Percentiles rank a stretch among this genome's conserved stretches.
Evolutionary conservation across 1,139 yeast species (phyloP).

Genomic region (Kodamaea fungicola): DNA sequence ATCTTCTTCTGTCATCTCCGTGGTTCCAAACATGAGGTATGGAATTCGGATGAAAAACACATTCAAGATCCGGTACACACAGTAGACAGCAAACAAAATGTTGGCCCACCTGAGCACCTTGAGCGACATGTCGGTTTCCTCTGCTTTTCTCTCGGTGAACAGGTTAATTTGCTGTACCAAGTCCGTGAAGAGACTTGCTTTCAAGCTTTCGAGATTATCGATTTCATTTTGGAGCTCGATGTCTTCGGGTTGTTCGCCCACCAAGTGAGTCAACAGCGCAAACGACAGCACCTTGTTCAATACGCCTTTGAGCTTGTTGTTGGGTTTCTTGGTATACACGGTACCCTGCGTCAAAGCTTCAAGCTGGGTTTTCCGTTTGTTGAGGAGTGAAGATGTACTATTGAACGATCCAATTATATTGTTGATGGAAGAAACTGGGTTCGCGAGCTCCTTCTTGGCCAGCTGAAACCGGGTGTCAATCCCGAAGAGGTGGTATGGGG

Average conservation of each 20-base stretch:
- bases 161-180: conserved; percentile 18
- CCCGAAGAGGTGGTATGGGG: conserved; percentile 37
- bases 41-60: conserved; percentile 44
- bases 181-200: conserved; percentile 29
- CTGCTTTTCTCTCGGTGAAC: conserved; percentile 8
- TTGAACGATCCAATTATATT: conserved; percentile 35
- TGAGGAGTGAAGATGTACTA: conserved; percentile 33
- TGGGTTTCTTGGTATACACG: conserved; percentile 19
- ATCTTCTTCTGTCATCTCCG: conserved; percentile 6
- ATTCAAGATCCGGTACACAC: conserved; percentile 58
- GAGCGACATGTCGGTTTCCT: not conserved
- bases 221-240: conserved; percentile 37
- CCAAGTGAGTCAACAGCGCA: conserved; percentile 28
- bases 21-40: conserved; percentile 5
- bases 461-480: conserved; percentile 8
- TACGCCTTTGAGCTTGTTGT: conserved; percentile 22
- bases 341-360: conserved; percentile 20
- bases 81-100: conserved; percentile 52
- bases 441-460: conserved; percentile 1
- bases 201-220: conserved; percentile 26
- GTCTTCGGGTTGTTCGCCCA: conserved; percentile 21
- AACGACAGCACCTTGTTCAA: conserved; percentile 43
- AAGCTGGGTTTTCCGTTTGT: conserved; percentile 32
- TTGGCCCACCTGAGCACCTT: conserved; percentile 13
- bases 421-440: conserved; percentile 25